Evolutionary conservation across 768 basidiomycete genomes (phyloP).

Genomic region (Lactarius deliciosus): DNA sequence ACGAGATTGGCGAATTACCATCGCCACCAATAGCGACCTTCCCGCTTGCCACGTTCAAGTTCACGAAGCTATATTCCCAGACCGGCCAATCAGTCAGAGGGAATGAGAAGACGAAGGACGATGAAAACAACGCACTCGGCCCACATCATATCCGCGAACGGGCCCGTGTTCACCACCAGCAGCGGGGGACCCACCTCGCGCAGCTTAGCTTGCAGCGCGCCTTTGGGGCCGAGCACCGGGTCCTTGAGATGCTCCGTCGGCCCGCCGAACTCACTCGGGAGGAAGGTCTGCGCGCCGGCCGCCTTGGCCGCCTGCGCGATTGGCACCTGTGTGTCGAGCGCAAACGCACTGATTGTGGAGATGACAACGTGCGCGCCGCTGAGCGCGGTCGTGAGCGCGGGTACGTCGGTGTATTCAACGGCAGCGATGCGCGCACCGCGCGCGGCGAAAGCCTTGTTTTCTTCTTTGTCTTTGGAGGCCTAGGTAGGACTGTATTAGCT

Average conservation of each 20-base stretch:
- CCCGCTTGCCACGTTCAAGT: conserved; percentile 20
- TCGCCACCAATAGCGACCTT: conserved; percentile 27
- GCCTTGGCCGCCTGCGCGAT: conserved; percentile 29
- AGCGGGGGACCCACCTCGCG: conserved; percentile 27
- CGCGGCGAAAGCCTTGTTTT: conserved; percentile 16
- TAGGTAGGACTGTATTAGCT: background rate
- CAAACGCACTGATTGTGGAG: conserved; percentile 17
- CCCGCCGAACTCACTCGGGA: conserved; percentile 35
- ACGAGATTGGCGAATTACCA: conserved; percentile 27
- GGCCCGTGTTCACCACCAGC: conserved; percentile 28
- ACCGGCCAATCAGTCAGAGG: background rate
- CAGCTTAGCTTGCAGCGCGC: conserved; percentile 19
- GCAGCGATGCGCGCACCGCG: conserved; percentile 22
- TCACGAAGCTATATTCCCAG: conserved; percentile 7
- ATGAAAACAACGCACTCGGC: conserved; percentile 3
- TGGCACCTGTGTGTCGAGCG: conserved; percentile 19
- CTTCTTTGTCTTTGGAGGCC: conserved; percentile 17
- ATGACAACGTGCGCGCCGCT: conserved; percentile 26
- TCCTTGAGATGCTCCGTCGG: conserved; percentile 25
- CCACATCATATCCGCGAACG: conserved; percentile 27
- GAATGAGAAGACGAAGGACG: background rate
- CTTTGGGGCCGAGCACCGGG: conserved; percentile 17
- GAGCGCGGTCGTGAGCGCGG: conserved; percentile 25
- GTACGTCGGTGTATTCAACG: conserved; percentile 19
- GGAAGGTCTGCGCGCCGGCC: conserved; percentile 27